Percentiles rank a stretch among this genome's conserved stretches.
These are phyloP conservation scores for Neofusicoccum cordaticola DNA, from an alignment of 2,329 filamentous ascomycete species.

Conservation along the genomic window DNA sequence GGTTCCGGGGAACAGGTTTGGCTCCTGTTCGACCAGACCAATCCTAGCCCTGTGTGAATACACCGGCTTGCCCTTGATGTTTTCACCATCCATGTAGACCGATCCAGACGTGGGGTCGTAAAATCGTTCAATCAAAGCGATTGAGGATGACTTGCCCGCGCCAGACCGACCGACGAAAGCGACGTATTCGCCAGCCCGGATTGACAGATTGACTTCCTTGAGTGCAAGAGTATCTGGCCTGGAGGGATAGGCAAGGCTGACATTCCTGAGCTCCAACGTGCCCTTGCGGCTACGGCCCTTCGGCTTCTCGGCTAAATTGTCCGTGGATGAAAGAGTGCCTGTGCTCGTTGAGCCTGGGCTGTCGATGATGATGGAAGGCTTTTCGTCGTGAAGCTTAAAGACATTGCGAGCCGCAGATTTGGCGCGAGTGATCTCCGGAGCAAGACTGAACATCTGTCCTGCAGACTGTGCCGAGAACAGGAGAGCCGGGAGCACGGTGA, in stretches of 20 bases:
- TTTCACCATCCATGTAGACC: constrained; percentile 41
- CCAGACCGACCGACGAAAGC: constrained; percentile 47
- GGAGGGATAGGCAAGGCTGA: constrained; percentile 33
- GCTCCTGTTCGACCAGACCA: constrained; percentile 46
- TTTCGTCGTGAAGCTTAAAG: constrained; percentile 41
- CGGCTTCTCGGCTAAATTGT: background rate
- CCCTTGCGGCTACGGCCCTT: constrained; percentile 40
- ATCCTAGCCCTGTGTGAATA: constrained; percentile 37
- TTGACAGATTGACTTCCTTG: constrained; percentile 38
- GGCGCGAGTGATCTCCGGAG: constrained; percentile 45
- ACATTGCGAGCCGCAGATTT: constrained; percentile 45
- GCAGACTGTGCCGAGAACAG: constrained; percentile 48
- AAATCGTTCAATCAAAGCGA: constrained; percentile 48
- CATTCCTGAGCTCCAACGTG: constrained; percentile 32
- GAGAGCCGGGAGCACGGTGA: constrained; percentile 45
- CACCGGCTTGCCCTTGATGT: constrained; percentile 40
- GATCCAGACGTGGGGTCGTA: constrained; percentile 41
- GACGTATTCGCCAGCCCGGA: constrained; percentile 36
- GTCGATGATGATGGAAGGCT: constrained; percentile 36
- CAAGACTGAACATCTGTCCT: constrained; percentile 47
- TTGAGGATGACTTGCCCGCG: constrained; percentile 46
- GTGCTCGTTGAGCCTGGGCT: background rate
- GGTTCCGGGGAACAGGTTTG: constrained; percentile 45
- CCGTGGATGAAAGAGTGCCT: constrained; percentile 21
- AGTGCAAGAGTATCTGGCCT: constrained; percentile 33